A percentile compares a stretch with the other conserved stretches of the same genome.
Evolutionary conservation across 768 basidiomycete genomes (phyloP).

Genomic region (Hygrocybe punicea): DNA sequence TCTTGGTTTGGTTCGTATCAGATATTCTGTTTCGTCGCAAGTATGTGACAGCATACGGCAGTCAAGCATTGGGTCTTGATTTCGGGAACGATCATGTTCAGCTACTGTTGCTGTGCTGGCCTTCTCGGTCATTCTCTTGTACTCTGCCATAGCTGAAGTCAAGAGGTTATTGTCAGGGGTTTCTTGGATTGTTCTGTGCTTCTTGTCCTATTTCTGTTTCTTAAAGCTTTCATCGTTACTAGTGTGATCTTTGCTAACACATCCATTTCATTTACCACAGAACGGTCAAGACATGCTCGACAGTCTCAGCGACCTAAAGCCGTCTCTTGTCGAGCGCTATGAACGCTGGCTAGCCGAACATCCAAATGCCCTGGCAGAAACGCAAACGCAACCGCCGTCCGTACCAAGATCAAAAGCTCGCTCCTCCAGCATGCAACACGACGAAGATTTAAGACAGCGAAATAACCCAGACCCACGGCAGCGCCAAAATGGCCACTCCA

Average conservation of each 20-base stretch:
- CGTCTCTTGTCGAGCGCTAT: constrained; percentile 57
- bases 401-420: neutral
- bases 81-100: neutral
- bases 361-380: constrained; percentile 33
- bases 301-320: constrained; percentile 62
- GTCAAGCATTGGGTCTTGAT: too few relatives aligned
- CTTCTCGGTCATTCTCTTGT: too few relatives aligned
- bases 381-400: constrained; percentile 21
- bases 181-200: too few relatives aligned
- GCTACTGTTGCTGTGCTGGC: neutral
- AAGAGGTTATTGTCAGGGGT: too few relatives aligned
- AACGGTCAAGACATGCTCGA: constrained; percentile 75
- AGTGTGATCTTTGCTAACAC: constrained; percentile 7
- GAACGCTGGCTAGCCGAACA: constrained; percentile 55
- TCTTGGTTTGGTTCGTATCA: constrained; percentile 59
- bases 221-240: neutral
- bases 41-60: neutral
- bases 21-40: constrained; percentile 7
- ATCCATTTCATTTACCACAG: constrained; percentile 35
- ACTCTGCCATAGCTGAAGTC: too few relatives aligned
- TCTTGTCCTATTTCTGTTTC: neutral
- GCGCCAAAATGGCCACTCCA: neutral
- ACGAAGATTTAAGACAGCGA: constrained; percentile 2
- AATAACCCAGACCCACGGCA: neutral
- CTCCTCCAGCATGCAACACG: constrained; percentile 2